Base-by-base conservation (phyloP, 2,329 filamentous ascomycete genomes). In the Ustulina deusta region DNA sequence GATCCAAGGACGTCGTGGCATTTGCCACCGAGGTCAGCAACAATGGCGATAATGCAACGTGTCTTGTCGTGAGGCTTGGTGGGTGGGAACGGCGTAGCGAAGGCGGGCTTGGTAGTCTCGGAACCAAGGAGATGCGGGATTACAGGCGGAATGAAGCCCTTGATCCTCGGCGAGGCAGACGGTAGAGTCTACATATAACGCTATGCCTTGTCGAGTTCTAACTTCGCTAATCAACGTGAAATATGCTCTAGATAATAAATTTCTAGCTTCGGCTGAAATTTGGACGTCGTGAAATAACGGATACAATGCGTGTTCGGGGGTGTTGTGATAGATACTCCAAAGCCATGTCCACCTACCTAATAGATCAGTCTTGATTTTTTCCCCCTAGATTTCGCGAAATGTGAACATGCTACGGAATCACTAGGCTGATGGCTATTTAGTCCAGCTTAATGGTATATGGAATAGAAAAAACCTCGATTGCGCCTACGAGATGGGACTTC, bases 41-140 rank as follows among this genome's bases (percentile, higher is more conserved):
- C 17, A 84, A 83, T 75, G 90, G 89, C 10, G 90, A 92, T 76
- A 92, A 92, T 75, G 89, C 89, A 6, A 92, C 89, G 0, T 91
- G 89, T 72, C 82, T 91, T 56, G 89, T 91, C 11, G 86, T 91
- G 29, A 81, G 90, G 55, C 83, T 92, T 0, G 90, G 90, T 25
- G 90, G 90, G 6, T 91, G 90, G 90, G 90, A 91, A 79, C 83
- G 89, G 64, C 85, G 93, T 68, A 89, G 86, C 56, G 94, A 98
- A 78, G 96, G 96, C 3, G 96, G 96, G 0, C 79, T 95, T 67
- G 95, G 95, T 2, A 96, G 93, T 76, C 79, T 98, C 78, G 93
- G 94, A 2, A 98, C 95, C 4, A 97, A 94, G 82, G 95, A 98
- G 84, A 89, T 94, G 78, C 87, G 96, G 68, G 93, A 97, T 73